Base-by-base conservation (phyloP, 2,329 filamentous ascomycete species). In the Ophiostoma montium region DNA sequence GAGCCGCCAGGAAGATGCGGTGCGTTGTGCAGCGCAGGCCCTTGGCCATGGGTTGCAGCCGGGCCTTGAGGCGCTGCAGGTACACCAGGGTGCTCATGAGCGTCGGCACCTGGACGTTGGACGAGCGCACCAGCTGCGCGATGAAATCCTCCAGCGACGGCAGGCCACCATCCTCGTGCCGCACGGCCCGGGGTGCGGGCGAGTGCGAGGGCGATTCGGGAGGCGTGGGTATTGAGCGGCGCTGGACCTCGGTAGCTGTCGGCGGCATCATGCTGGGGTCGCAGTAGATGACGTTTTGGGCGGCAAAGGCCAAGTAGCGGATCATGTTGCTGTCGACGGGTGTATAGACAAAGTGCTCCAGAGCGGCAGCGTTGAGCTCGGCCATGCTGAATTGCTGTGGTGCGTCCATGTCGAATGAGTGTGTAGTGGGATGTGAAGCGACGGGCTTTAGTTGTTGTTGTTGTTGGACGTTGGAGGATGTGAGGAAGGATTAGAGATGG, bases 1-100 rank as follows among this genome's bases (percentile, higher is more conserved):
- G 80, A 15, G 85, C 73, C 38, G 86, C 90, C 45, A 98, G 77
- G 70, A 98, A 96, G 74, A 98, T 96, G 60, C 92, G 84, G 72
- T 98, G 92, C 43, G 90, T 87, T 21, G 92, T 96, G 74, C 92
- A 96, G 59, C 85, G 82, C 69, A 96, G 86, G 56, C 92, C 92
- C 70, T 95, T 95, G 59, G 92, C 90, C 62, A 95, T 88, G 52
- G 90, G 86, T 57, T 94, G 90, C 27, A 98, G 80, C 58, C 86
- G 82, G 47, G 82, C 76, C 68, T 83, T 85, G 61, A 98, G 77
- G 53, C 89, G 80, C 61, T 77, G 79, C 50, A 98, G 82, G 73
- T 95, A 98, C 64, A 96, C 88, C 36, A 98, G 76, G 8, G 89
- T 89, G 33, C 87, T 90, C 92, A 98, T 96, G 57, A 98, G 76